Percentiles rank a stretch among this genome's conserved stretches.
Conservation (phyloP, 495 filamentous ascomycete genomes). For the Hypoxylon intermedium region DNA sequence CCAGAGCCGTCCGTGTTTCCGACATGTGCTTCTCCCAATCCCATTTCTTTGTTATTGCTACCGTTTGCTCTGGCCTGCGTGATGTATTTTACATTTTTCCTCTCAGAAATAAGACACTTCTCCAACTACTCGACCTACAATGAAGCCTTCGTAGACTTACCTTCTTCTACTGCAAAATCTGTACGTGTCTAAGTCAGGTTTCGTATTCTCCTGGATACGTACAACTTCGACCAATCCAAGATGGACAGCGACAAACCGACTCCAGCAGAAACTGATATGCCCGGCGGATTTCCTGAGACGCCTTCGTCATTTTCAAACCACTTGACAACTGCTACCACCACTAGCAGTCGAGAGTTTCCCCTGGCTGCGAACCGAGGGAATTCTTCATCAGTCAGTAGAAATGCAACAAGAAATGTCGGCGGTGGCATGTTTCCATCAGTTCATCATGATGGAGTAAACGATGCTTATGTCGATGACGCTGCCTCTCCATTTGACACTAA, state of each 20-base stretch:
- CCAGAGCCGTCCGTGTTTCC: slow-evolving; percentile 14
- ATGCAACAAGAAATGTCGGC: background rate
- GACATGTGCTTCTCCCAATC: slow-evolving; percentile 15
- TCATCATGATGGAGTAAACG: background rate
- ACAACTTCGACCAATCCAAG: background rate
- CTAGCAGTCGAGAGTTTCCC: slow-evolving; percentile 18
- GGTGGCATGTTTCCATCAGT: slow-evolving; percentile 2
- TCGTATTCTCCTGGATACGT: background rate
- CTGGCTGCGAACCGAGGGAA: slow-evolving; percentile 1
- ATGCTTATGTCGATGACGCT: slow-evolving; percentile 8
- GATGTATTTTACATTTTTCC: slow-evolving; percentile 5
- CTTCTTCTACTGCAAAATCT: slow-evolving; percentile 5
- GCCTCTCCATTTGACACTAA: background rate
- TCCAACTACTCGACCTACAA: slow-evolving; percentile 3
- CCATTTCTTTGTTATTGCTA: slow-evolving; percentile 17
- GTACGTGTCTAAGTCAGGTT: background rate
- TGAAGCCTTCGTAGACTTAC: slow-evolving; percentile 11
- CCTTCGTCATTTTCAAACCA: slow-evolving; percentile 15
- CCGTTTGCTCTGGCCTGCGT: background rate
- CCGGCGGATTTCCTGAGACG: slow-evolving; percentile 35
- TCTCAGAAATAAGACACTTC: background rate
- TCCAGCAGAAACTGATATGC: slow-evolving; percentile 27
- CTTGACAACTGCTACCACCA: background rate
- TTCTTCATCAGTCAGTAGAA: slow-evolving; percentile 10
- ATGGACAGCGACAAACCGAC: slow-evolving; percentile 28